A percentile compares a stretch with the other conserved stretches of the same genome.
These are phyloP conservation scores for Bipolaris victoriae DNA, from an alignment of 2,329 filamentous ascomycete species.

Conservation along the genomic window DNA sequence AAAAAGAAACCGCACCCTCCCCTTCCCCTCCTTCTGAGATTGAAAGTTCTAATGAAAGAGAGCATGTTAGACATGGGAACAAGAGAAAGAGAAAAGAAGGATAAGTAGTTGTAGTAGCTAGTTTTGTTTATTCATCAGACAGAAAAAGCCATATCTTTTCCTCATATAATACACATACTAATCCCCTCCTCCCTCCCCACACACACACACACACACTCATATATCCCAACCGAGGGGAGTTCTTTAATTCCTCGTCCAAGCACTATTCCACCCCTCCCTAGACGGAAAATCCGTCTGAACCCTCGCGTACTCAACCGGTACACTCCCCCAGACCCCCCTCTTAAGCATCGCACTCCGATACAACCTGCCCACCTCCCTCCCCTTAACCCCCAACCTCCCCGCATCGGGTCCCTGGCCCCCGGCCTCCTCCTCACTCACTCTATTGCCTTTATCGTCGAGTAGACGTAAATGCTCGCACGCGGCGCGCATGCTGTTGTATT, in stretches of 20 bases:
- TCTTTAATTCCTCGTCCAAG: conserved; percentile 71
- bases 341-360: conserved; percentile 92
- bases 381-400: conserved; percentile 32
- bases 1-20: no score
- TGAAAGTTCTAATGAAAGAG: no score
- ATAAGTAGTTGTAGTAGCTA: no score
- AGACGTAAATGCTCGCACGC: conserved; percentile 84
- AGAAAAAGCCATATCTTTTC: no score
- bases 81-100: no score
- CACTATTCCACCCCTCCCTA: conserved; percentile 87
- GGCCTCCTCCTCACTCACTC: conserved; percentile 55
- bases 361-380: conserved; percentile 70
- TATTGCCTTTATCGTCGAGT: conserved; percentile 52
- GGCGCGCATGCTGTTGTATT: conserved; percentile 79
- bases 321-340: conserved; percentile 80
- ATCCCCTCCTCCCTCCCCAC: no score
- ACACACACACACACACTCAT: no score
- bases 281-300: conserved; percentile 83
- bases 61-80: no score
- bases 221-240: no score
- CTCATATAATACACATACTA: no score
- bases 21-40: no score
- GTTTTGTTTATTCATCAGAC: no score
- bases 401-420: conserved; percentile 59
- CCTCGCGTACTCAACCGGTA: conserved; percentile 91